Evolutionary conservation across 345 rosid species (phyloP).

Genomic region (Populus tremula): DNA sequence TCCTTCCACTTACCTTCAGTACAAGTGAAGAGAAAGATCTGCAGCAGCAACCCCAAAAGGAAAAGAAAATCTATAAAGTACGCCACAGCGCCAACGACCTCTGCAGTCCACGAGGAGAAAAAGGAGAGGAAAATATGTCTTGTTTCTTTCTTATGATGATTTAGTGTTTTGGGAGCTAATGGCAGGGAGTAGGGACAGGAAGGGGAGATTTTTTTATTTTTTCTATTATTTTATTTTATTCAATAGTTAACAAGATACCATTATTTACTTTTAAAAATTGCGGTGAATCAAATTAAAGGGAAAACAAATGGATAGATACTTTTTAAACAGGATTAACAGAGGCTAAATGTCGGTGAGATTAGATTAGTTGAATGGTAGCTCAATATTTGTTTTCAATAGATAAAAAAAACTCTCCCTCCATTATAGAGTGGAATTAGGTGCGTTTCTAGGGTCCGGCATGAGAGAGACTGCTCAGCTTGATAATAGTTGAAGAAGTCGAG

Average conservation of each 20-base stretch:
- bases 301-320: no score
- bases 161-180: not conserved
- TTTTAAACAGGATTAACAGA: not conserved
- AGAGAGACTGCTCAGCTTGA: not conserved
- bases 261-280: no score
- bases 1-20: not conserved
- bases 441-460: not conserved
- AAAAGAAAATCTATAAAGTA: not conserved
- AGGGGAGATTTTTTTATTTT: no score
- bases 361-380: not conserved
- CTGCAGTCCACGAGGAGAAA: not conserved
- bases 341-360: not conserved
- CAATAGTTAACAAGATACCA: no score
- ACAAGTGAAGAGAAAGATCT: constrained; percentile 7
- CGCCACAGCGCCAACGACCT: not conserved
- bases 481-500: not conserved
- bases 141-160: not conserved
- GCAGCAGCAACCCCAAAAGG: not conserved
- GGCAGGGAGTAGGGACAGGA: no score
- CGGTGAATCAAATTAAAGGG: no score
- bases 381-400: not conserved
- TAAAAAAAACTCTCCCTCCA: not conserved
- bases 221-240: no score
- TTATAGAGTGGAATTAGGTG: not conserved
- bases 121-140: not conserved